Evolutionary conservation across 176 grass and related monocot genomes (phyloP).

Genomic region (Otatea glauca): DNA sequence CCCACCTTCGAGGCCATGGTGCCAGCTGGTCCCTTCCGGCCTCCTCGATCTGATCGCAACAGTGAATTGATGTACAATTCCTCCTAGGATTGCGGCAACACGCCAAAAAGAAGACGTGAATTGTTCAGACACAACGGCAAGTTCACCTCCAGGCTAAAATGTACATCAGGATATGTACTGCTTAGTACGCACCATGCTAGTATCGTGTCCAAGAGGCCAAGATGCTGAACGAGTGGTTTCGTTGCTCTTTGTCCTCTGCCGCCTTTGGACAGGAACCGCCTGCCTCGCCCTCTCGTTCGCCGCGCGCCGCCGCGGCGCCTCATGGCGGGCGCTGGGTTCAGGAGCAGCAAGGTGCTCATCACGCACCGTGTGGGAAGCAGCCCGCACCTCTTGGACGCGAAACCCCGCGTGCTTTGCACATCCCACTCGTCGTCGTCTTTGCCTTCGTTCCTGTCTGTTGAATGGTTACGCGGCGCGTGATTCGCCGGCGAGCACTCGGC

Average conservation of each 20-base stretch:
- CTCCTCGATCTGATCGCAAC: conserved; percentile 19
- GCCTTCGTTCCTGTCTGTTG: not conserved
- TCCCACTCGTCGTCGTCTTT: conserved; percentile 47
- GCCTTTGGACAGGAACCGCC: not conserved
- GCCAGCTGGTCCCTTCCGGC: not conserved
- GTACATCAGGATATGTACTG: not conserved
- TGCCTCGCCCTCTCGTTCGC: not conserved
- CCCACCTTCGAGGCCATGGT: conserved; percentile 51
- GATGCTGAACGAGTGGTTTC: conserved; percentile 42
- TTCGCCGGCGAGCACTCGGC: conserved; percentile 27
- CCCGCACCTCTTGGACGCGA: conserved; percentile 62
- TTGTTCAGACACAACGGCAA: not conserved
- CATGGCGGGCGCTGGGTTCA: conserved; percentile 63
- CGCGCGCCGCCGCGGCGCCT: conserved; percentile 18
- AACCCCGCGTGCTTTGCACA: conserved; percentile 48
- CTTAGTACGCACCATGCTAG: conserved; percentile 32
- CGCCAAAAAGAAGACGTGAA: not conserved
- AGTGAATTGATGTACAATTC: conserved; percentile 64
- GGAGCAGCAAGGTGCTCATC: conserved; percentile 49
- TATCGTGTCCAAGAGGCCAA: conserved; percentile 27
- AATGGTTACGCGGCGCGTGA: not conserved
- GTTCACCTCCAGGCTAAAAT: not conserved
- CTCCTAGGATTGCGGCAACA: conserved; percentile 71
- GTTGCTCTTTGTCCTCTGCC: not conserved
- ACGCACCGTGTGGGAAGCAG: conserved; percentile 64